Evolutionary conservation across 2,329 filamentous ascomycete species (phyloP), one percentile per base, ranked within the genome.

Genomic region (Whalleya microplaca): DNA sequence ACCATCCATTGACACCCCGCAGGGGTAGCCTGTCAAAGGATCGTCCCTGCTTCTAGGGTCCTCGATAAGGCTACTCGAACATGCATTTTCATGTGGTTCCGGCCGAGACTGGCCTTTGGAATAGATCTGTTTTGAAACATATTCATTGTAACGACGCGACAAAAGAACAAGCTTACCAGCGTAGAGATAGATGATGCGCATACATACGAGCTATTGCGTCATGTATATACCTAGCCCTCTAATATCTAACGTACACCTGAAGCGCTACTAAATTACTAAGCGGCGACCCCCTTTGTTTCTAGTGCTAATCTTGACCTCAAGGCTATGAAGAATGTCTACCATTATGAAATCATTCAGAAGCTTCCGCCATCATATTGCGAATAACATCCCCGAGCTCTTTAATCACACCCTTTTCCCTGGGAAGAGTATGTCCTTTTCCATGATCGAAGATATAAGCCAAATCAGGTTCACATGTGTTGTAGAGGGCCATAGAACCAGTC

Each of bases 381-480:
- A 79, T 74, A 7, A 78, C 75, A 50, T 78, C 73, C 6, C 75
- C 75, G 14, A 83, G 68, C 61, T 82, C 79, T 59, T 74, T 74
- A 51, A 82, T 74, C 0, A 78, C 79, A 14, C 72, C 73, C 51
- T 74, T 75, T 53, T 84, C 81, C 58, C 83, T 74, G 0, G 85
- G 85, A 3, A 88, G 73, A 0, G 83, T 86, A 65, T 88, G 85
- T 0, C 85, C 85, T 64, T 86, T 86, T 3, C 83, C 85, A 59
- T 87, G 84, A 62, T 88, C 85, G 58, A 87, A 87, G n/a, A 88
- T 75, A 32, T 78, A 76, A 0, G 84, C 84, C 1, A 73, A 80
- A 55, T 87, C 84, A 0, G 78, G 78, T 45, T 87, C 81, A 61
- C 84, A 88, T 21, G 86, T 77, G 61, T 85, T 84, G 71, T 82